phyloP scores from a whole-genome alignment of 306 rosid species.

The Adenanthera pavonina region DNA sequence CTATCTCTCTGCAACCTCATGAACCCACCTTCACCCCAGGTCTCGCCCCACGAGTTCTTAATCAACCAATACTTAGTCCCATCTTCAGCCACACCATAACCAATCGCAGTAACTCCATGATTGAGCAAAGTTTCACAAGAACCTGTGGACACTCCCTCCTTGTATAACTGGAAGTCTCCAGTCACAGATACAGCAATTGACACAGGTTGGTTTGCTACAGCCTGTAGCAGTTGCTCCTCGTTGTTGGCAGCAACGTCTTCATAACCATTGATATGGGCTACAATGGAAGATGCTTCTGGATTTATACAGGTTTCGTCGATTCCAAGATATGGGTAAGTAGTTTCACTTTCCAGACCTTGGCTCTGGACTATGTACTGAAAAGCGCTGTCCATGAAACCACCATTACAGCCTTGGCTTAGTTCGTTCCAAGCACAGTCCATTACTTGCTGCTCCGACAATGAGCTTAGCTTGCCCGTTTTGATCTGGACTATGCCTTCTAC shows the following conservation, averaged over 20 bases:
- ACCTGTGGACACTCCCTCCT: background rate
- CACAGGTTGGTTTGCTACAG: conserved; percentile 37
- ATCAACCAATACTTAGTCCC: conserved; percentile 35
- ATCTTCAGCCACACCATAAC: conserved; percentile 24
- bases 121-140: background rate
- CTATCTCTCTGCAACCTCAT: conserved; percentile 28
- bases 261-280: background rate
- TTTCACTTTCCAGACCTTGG: conserved; percentile 32
- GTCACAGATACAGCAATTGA: background rate
- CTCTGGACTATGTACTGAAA: conserved; percentile 26
- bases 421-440: conserved; percentile 23
- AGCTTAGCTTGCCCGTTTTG: conserved; percentile 14
- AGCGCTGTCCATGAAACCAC: background rate
- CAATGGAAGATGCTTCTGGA: background rate
- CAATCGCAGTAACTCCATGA: conserved; percentile 42
- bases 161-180: background rate
- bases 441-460: conserved; percentile 49
- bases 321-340: conserved; percentile 32
- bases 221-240: conserved; percentile 28
- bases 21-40: conserved; percentile 48
- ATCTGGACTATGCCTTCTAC: conserved; percentile 39
- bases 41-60: conserved; percentile 41
- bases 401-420: background rate
- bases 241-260: background rate
- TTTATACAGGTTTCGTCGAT: background rate